These are phyloP conservation scores for Dactylellina haptotyla DNA, from an alignment of 2,329 filamentous ascomycete genomes.

Conservation along the genomic window DNA sequence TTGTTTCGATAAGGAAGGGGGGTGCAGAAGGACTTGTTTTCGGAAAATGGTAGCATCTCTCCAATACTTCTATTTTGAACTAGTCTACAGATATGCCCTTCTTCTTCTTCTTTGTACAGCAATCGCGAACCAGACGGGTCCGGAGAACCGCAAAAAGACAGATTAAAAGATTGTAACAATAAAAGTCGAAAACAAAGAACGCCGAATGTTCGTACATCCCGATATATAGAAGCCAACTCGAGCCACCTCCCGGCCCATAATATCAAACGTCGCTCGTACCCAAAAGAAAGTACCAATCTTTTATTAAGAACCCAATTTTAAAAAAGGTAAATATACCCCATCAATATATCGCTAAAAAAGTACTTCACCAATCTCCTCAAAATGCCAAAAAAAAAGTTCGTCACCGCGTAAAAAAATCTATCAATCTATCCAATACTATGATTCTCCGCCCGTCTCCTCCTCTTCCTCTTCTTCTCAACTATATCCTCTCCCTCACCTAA, in stretches of 20 bases:
- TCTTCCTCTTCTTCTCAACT: slow-evolving; percentile 41
- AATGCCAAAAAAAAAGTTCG: not conserved
- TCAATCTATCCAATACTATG: slow-evolving; percentile 10
- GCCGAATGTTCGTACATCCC: not conserved
- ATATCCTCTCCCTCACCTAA: slow-evolving; percentile 45
- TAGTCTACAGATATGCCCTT: not conserved
- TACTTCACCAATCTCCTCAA: too few species aligned
- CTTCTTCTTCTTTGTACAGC: not conserved
- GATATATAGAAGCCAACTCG: not conserved
- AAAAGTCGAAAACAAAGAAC: not conserved
- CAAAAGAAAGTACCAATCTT: not conserved
- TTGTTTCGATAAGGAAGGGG: not conserved
- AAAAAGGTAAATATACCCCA: not conserved
- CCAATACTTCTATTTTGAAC: too few species aligned
- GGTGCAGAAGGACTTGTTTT: not conserved
- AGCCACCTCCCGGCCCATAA: too few species aligned
- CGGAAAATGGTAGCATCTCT: too few species aligned
- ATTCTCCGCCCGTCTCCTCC: not conserved
- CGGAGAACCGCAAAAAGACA: not conserved
- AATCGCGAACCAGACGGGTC: too few species aligned
- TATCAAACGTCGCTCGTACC: not conserved
- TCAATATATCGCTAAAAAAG: not conserved
- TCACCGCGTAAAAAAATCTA: not conserved
- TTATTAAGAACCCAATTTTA: not conserved
- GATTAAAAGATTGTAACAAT: not conserved